Conservation (phyloP, 2,329 filamentous ascomycete genomes). For the Clarireedia hainanense region DNA sequence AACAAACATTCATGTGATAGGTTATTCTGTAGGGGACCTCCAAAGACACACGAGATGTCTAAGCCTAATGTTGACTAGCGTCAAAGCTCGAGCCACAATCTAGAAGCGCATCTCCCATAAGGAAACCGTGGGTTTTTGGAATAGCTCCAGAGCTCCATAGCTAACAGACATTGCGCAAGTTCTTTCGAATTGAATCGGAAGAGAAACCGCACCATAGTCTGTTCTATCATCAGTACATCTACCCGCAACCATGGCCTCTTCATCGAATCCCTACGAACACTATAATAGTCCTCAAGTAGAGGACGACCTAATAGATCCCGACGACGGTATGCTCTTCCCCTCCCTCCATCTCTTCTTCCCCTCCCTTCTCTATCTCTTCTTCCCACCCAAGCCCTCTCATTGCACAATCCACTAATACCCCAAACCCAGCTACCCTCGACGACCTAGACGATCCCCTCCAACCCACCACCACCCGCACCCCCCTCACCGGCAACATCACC, state of each 20-base stretch:
- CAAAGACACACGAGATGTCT: conserved; percentile 1
- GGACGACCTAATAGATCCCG: conserved; percentile 69
- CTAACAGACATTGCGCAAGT: not conserved
- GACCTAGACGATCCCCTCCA: conserved; percentile 92
- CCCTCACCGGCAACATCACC: conserved; percentile 73
- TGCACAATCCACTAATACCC: conserved; percentile 5
- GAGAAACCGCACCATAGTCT: too few relatives aligned
- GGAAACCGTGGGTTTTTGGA: conserved; percentile 21
- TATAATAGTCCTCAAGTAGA: conserved; percentile 53
- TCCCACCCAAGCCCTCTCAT: not conserved
- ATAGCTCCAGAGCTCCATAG: conserved; percentile 7
- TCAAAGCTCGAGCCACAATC: not conserved
- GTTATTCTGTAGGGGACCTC: too few relatives aligned
- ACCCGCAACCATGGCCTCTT: conserved; percentile 26
- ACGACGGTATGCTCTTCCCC: conserved; percentile 53
- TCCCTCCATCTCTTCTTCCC: not conserved
- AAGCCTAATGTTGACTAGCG: conserved; percentile 1
- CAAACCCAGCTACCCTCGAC: conserved; percentile 40
- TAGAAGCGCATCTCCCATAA: conserved; percentile 11
- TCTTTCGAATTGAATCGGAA: not conserved
- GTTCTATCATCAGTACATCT: not conserved
- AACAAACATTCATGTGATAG: not conserved
- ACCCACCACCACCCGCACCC: conserved; percentile 62
- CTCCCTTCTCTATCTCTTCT: not conserved
- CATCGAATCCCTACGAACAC: conserved; percentile 44